These are phyloP conservation scores for Sclerotinia sclerotiorum DNA, from an alignment of 2,329 filamentous ascomycete species.

Conservation along the genomic window DNA sequence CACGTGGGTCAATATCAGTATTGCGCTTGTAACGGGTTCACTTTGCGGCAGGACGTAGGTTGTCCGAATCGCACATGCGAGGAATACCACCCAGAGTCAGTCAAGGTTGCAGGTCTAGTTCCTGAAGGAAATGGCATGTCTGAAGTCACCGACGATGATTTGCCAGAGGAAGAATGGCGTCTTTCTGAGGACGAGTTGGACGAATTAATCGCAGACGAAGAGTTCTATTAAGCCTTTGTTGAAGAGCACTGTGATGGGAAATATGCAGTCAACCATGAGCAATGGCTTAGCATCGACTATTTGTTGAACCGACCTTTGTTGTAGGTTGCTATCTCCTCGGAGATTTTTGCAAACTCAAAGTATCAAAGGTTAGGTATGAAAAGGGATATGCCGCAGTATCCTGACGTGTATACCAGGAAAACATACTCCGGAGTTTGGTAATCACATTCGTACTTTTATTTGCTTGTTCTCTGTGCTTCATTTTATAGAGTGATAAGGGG, in stretches of 20 bases:
- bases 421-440: not conserved
- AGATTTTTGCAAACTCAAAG: not conserved
- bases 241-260: not conserved
- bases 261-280: constrained; percentile 5
- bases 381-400: not conserved
- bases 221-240: not conserved
- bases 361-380: not conserved
- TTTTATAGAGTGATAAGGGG: not conserved
- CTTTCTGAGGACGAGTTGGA: not conserved
- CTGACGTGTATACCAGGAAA: not conserved
- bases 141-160: not conserved
- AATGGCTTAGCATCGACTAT: not conserved
- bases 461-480: not conserved
- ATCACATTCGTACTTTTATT: not conserved
- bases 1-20: constrained; percentile 3
- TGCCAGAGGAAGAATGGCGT: not conserved
- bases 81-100: not conserved
- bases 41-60: not conserved
- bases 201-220: not conserved
- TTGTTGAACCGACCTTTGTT: not conserved
- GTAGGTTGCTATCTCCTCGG: not conserved
- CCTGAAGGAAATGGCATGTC: not conserved
- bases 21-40: not conserved
- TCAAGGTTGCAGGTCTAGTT: no score
- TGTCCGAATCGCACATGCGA: not conserved